Base-by-base conservation (phyloP, 495 filamentous ascomycete species). In the Penicillium manginii region DNA sequence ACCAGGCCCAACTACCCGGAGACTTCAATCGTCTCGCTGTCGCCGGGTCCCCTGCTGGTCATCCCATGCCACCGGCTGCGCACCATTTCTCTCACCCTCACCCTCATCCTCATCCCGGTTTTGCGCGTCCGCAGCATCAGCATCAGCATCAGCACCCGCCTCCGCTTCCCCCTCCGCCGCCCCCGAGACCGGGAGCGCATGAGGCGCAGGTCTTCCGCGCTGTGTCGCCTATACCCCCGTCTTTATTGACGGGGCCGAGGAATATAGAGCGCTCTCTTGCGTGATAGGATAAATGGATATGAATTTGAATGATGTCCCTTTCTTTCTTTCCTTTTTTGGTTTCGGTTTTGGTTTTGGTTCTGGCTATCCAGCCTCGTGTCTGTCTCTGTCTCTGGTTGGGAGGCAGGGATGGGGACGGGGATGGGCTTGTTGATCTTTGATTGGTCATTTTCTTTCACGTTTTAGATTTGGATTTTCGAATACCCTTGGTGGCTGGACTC, bases 261-360 rank as follows among this genome's bases (percentile, higher is more conserved):
- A 74, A 72, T 60, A 54, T 79, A 37, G 76, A 77, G 54, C 71
- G 75, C 55, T 76, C 75, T 39, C 64, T 77, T 59, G 78, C 78
- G 8, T 78, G 58, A 67, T 52, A 11, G 35, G 35, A n/a, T 14
- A 37, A 10, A 3, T 37, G 35, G 12, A n/a, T 2, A 14, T n/a
- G 4, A 5, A 12, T n/a, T 12, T 37, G 2, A n/a, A 37, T 12
- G 11, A 37, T 37, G 1, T n/a, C 12, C 3, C 15, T 37, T 37
- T 2, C 14, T 19, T 43, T 8, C 2, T 46, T 23, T 29, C 19
- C 6, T n/a, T 15, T 39, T 40, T 39, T 39, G n/a, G n/a, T n/a
- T n/a, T n/a, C n/a, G n/a, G n/a, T n/a, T 6, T 4, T 12, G 33
- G 33, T 4, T 39, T 39, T 5, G 15, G 2, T n/a, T 39, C 15